Percentiles rank a stretch among this genome's conserved stretches.
phyloP scores from a whole-genome alignment of 768 basidiomycete species.

The Boletus vermiculosoides region DNA sequence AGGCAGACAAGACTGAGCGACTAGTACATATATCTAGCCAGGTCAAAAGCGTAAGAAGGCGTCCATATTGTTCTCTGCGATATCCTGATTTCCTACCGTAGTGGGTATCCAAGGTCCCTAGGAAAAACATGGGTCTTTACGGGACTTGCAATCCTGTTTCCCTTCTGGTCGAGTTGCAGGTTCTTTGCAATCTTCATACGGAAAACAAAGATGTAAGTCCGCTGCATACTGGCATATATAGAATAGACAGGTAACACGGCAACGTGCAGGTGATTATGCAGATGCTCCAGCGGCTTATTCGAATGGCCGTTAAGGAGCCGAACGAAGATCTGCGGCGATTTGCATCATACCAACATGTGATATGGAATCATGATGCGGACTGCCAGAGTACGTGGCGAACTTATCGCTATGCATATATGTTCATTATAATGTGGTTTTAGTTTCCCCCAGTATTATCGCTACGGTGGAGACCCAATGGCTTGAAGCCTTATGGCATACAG shows the following conservation, averaged over 20 bases:
- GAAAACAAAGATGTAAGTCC: conserved; percentile 20
- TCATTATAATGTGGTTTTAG: conserved; percentile 24
- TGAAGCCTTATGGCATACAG: conserved; percentile 44
- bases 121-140: neutral
- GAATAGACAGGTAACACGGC: neutral
- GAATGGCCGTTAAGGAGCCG: conserved; percentile 36
- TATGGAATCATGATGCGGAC: conserved; percentile 46
- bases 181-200: conserved; percentile 11
- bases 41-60: conserved; percentile 22
- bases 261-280: conserved; percentile 14
- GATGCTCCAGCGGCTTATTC: conserved; percentile 39
- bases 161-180: conserved; percentile 28
- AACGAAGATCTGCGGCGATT: conserved; percentile 43
- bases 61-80: neutral
- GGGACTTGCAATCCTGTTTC: conserved; percentile 21
- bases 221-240: neutral
- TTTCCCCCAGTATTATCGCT: conserved; percentile 30
- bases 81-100: conserved; percentile 9
- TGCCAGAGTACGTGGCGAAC: conserved; percentile 37
- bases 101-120: conserved; percentile 16
- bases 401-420: neutral
- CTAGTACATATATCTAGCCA: conserved; percentile 18
- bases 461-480: conserved; percentile 50
- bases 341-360: conserved; percentile 53
- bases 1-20: conserved; percentile 4